Evolutionary conservation across 2,329 filamentous ascomycete genomes (phyloP).

Genomic region (Calonectria montana): DNA sequence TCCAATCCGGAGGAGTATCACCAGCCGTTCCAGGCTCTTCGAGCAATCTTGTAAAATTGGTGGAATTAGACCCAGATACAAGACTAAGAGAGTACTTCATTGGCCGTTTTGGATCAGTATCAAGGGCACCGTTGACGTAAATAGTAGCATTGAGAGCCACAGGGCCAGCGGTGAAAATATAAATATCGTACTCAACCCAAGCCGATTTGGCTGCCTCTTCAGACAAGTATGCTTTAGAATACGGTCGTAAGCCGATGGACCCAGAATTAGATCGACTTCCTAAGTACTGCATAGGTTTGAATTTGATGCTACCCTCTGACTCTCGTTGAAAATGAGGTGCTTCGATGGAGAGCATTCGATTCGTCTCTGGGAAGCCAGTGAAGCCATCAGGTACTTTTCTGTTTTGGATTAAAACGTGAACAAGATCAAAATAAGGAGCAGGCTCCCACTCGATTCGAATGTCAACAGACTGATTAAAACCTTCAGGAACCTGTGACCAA

Average conservation of each 20-base stretch:
- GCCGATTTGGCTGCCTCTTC: not conserved
- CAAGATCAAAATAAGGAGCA: not conserved
- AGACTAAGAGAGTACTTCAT: not conserved
- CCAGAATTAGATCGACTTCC: not conserved
- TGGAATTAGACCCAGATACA: not conserved
- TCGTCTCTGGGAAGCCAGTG: not conserved
- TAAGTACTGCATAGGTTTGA: not conserved
- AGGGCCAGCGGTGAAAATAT: not conserved
- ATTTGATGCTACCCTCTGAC: not conserved
- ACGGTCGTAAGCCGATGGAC: not conserved
- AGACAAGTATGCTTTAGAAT: not conserved
- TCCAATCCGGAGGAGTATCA: not conserved
- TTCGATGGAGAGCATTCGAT: not conserved
- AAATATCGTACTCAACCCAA: not conserved
- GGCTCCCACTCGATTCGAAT: not conserved
- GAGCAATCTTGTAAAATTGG: not conserved
- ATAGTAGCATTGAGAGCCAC: not conserved
- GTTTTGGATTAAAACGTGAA: not conserved
- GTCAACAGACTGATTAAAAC: not conserved
- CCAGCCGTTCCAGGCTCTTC: not conserved
- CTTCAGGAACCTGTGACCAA: not conserved
- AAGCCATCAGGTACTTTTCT: not conserved
- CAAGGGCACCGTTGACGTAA: not conserved
- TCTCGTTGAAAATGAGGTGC: not conserved
- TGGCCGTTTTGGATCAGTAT: not conserved